Evolutionary conservation across 768 basidiomycete genomes (phyloP), one percentile per base, ranked within the genome.

Genomic region (Boletus reticulatus): DNA sequence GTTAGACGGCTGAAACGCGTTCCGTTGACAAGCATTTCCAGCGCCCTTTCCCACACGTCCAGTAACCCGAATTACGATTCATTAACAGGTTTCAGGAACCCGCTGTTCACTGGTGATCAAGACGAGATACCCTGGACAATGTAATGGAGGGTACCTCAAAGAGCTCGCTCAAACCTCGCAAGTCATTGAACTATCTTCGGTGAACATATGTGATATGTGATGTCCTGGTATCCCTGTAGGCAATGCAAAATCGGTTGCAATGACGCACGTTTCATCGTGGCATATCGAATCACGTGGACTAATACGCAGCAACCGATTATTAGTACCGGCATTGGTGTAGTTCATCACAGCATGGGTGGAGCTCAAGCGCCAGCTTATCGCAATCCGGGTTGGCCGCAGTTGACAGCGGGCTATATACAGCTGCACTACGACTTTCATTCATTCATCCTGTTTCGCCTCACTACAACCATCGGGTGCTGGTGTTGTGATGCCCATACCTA

Each of bases 401-500:
- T 27, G 27, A 27, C 27, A 27, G 27, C 27, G 27, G 27, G 27
- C 38, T 56, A 65, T 65, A 56, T 61, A 65, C 55, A 34, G 29
- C 51, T 41, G n/a, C 27, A 52, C 47, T 13, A 43, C 49, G 44
- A 36, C 24, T 19, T 19, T 8, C 11, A 19, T 10, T 27, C 38
- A 7, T 13, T 32, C 38, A 17, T 24, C 31, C 17, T 45, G 17
- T 29, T 44, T 45, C 41, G 11, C 44, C 42, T 39, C 41, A 16
- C 41, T 31, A 9, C 22, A 22, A 22, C 42, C 16, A 29, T 43
- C 36, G 6, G 6, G 34, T 19, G 22, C 46, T 24, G 14, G 39
- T 12, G 6, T 19, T 48, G 51, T 39, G 41, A 68, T 66, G 64
- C 50, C 50, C 19, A 43, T 68, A 50, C 61, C 60, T 0, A 29